phyloP scores from a whole-genome alignment of 495 filamentous ascomycete genomes.

The Aspergillus conjunctus region DNA sequence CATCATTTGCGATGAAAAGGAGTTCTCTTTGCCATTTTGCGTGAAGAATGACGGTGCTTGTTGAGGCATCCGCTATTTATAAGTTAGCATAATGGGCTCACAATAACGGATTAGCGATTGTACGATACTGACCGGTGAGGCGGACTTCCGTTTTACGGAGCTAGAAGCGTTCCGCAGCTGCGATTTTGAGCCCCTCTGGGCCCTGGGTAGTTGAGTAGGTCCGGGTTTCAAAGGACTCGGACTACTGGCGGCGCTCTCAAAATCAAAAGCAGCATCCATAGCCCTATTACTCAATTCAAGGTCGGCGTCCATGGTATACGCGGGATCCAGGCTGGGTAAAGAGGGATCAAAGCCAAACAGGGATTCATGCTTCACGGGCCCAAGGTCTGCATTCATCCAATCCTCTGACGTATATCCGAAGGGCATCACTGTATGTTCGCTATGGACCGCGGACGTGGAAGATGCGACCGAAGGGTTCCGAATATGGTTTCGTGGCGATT shows the following conservation, averaged over 20 bases:
- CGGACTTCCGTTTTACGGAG: conserved; percentile 22
- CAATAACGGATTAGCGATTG: neutral
- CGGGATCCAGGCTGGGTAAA: conserved; percentile 35
- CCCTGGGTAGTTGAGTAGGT: conserved; percentile 28
- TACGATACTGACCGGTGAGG: conserved; percentile 36
- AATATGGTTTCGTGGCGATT: conserved; percentile 46
- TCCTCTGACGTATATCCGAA: conserved; percentile 40
- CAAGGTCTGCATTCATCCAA: conserved; percentile 46
- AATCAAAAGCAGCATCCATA: conserved; percentile 69
- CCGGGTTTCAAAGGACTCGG: conserved; percentile 55
- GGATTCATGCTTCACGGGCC: conserved; percentile 43
- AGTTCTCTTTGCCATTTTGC: conserved; percentile 50
- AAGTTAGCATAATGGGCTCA: conserved; percentile 8
- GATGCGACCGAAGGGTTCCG: conserved; percentile 45
- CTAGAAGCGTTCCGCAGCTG: conserved; percentile 35
- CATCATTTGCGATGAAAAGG: conserved; percentile 40
- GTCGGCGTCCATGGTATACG: conserved; percentile 43
- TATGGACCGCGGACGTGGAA: conserved; percentile 43
- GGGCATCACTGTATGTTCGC: conserved; percentile 42
- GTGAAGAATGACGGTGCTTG: conserved; percentile 37
- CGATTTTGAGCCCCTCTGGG: conserved; percentile 29
- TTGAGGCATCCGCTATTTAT: conserved; percentile 24
- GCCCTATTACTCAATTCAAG: conserved; percentile 59
- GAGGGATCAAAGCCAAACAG: conserved; percentile 45
- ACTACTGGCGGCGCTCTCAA: conserved; percentile 69